Evolutionary conservation across 305 asterid species (phyloP).

Genomic region (Fraxinus dipetala): DNA sequence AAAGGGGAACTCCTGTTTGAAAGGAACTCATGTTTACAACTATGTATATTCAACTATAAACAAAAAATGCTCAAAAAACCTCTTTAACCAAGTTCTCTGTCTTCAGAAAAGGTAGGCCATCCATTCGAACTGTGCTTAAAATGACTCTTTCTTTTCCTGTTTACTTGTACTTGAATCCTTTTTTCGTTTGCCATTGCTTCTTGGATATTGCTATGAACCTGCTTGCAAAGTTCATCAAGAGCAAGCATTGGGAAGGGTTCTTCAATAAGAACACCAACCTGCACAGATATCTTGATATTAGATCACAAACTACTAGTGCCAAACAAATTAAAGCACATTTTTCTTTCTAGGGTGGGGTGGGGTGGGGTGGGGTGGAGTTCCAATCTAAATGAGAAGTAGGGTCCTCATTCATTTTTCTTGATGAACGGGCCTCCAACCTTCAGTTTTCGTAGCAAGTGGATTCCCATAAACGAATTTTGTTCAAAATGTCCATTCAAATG

Average conservation of each 20-base stretch:
- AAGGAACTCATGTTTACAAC: conserved; percentile 1
- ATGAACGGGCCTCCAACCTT: not conserved
- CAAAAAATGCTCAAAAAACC: not conserved
- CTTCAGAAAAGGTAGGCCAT: conserved; percentile 51
- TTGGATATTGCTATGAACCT: conserved; percentile 48
- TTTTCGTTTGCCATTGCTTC: conserved; percentile 58
- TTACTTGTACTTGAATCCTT: conserved; percentile 49
- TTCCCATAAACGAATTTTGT: not conserved
- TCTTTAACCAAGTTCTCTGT: conserved; percentile 24
- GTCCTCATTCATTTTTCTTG: not conserved
- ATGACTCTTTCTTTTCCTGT: conserved; percentile 34
- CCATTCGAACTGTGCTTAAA: conserved; percentile 52
- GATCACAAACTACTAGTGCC: not conserved
- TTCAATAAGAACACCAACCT: conserved; percentile 96
- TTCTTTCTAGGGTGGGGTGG: not conserved
- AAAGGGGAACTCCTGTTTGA: not conserved
- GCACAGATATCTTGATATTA: conserved; percentile 15
- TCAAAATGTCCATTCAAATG: not conserved
- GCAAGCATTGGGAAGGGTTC: conserved; percentile 97
- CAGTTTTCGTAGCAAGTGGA: not conserved
- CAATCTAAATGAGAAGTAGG: not conserved
- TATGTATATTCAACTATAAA: conserved; percentile 21
- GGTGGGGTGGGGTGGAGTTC: not conserved
- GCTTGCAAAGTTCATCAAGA: conserved; percentile 76
- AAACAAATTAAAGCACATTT: not conserved